Percentiles rank a stretch among this genome's conserved stretches.
Conservation (phyloP, 352 stramenopile species). For the Albugo laibachii region DNA sequence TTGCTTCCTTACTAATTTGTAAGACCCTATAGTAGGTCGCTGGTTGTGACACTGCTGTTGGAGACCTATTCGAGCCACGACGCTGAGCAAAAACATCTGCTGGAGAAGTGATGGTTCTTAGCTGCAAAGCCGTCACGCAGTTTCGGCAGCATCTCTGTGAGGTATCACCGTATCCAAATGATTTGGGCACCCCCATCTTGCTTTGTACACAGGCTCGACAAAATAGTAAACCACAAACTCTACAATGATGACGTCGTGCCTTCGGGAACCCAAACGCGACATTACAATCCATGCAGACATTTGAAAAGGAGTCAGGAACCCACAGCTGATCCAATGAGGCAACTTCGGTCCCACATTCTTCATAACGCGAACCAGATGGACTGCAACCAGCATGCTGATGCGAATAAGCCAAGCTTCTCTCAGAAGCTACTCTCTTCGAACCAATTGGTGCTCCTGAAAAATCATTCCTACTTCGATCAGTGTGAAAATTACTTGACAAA, state of each 20-base stretch:
- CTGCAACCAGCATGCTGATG: conserved; percentile 5
- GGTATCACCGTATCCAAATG: conserved; percentile 9
- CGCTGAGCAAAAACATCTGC: conserved; percentile 9
- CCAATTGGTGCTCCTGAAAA: too few species aligned
- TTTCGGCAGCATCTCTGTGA: conserved; percentile 7
- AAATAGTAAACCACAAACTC: conserved; percentile 7
- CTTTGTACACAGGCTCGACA: conserved; percentile 6
- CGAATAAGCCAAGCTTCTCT: background rate
- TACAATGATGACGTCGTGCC: conserved; percentile 40
- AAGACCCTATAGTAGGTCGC: conserved; percentile 45
- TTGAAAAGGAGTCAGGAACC: conserved; percentile 7
- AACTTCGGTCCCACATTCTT: conserved; percentile 3
- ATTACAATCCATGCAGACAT: conserved; percentile 7
- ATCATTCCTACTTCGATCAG: background rate
- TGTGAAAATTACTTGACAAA: background rate
- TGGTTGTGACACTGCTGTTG: conserved; percentile 12
- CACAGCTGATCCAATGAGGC: conserved; percentile 5
- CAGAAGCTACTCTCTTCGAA: background rate
- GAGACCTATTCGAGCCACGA: conserved; percentile 7
- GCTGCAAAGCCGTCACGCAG: conserved; percentile 6
- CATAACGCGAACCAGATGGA: conserved; percentile 28
- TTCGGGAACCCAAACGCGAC: conserved; percentile 8
- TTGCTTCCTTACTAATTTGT: conserved; percentile 38
- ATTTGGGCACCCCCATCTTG: conserved; percentile 4
- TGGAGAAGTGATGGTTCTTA: conserved; percentile 6